phyloP scores from a whole-genome alignment of 257 asterid genomes.

The Henckelia pumila region DNA sequence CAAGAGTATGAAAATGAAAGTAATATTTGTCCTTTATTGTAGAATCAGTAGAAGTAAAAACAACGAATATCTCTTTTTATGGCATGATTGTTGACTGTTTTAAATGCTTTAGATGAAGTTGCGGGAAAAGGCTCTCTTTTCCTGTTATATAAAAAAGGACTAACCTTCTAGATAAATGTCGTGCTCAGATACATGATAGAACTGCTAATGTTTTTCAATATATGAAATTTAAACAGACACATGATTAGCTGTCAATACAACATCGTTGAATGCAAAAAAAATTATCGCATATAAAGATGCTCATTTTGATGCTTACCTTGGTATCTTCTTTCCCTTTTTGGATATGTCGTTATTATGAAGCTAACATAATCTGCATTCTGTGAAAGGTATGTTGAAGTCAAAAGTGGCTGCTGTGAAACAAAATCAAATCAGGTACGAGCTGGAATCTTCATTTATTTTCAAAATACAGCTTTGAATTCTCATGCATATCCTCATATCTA shows the following conservation, averaged over 20 bases:
- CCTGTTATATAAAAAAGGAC: not conserved
- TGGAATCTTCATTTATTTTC: conserved; percentile 2
- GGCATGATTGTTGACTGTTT: not conserved
- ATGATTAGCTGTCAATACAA: not conserved
- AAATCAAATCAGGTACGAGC: conserved; percentile 55
- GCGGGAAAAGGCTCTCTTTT: not conserved
- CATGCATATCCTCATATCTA: conserved; percentile 19
- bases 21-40: not conserved
- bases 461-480: conserved; percentile 15
- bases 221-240: not conserved
- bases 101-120: not conserved
- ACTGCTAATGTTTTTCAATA: not conserved
- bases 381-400: conserved; percentile 47
- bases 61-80: not conserved
- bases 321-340: conserved; percentile 4
- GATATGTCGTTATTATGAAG: conserved; percentile 1
- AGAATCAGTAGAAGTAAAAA: not conserved
- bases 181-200: not conserved
- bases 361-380: conserved; percentile 26
- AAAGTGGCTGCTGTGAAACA: conserved; percentile 46
- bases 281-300: too few species aligned
- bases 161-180: not conserved
- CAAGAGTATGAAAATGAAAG: not conserved
- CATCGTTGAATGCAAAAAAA: not conserved
- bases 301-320: not conserved